These are phyloP conservation scores for Opeltia flavorubescens DNA, from an alignment of 495 filamentous ascomycete species.

Conservation along the genomic window DNA sequence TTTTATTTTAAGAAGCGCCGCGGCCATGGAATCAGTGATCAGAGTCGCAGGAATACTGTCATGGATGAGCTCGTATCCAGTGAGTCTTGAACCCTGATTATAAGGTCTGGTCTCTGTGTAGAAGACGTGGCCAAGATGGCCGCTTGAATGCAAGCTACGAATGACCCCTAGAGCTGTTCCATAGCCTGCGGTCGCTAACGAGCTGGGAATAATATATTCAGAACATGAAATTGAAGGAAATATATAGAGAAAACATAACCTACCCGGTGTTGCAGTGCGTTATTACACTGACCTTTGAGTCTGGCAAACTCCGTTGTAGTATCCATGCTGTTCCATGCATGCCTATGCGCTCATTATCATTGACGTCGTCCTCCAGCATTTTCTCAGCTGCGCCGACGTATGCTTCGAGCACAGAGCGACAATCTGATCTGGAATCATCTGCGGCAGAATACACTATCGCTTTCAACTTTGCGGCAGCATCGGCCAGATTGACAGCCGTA, in stretches of 20 bases:
- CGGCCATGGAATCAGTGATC: conserved; percentile 95
- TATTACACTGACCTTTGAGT: conserved; percentile 51
- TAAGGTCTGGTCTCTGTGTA: conserved; percentile 97
- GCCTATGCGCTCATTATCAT: conserved; percentile 77
- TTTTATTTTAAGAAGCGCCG: conserved; percentile 52
- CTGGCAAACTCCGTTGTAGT: conserved; percentile 20
- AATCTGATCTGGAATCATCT: conserved; percentile 22
- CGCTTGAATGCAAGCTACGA: conserved; percentile 56
- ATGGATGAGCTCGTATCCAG: conserved; percentile 88
- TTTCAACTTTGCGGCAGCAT: conserved; percentile 73
- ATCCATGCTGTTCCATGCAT: conserved; percentile 76
- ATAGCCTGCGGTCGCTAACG: conserved; percentile 89
- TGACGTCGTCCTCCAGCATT: conserved; percentile 77
- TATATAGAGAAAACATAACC: conserved; percentile 13
- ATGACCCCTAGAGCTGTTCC: conserved; percentile 92
- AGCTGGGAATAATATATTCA: conserved; percentile 33
- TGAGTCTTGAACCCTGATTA: conserved; percentile 91
- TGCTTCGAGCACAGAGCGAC: conserved; percentile 36
- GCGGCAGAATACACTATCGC: conserved; percentile 31
- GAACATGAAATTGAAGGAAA: conserved; percentile 5
- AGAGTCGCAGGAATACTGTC: conserved; percentile 86
- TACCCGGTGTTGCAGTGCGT: conserved; percentile 97
- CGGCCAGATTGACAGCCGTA: conserved; percentile 86
- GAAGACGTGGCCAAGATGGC: conserved; percentile 61
- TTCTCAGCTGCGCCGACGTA: conserved; percentile 70